A percentile compares a stretch with the other conserved stretches of the same genome.
These are phyloP conservation scores for Polygonum aviculare DNA, from an alignment of 148 eudicot genomes.

Conservation along the genomic window DNA sequence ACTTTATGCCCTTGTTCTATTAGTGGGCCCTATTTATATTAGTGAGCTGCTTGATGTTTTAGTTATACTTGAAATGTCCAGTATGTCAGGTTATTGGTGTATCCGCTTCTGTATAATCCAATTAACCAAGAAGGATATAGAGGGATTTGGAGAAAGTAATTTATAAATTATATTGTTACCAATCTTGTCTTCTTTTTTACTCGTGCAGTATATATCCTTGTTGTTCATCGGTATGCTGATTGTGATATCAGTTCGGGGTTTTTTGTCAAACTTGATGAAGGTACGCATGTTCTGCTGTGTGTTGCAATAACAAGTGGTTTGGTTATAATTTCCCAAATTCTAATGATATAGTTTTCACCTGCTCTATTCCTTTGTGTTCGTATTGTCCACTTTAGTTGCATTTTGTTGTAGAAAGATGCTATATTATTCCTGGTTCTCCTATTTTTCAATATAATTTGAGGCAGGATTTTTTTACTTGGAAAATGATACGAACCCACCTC, in stretches of 20 bases:
- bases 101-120: not conserved
- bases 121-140: not conserved
- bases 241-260: conserved; percentile 89
- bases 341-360: not conserved
- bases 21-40: not conserved
- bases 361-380: not conserved
- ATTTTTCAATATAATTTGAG: not conserved
- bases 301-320: not conserved
- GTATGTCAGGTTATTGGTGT: not conserved
- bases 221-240: conserved; percentile 91
- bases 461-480: not conserved
- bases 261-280: conserved; percentile 89
- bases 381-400: not conserved
- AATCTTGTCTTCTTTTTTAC: not conserved
- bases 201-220: conserved; percentile 85
- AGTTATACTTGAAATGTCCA: not conserved
- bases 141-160: not conserved
- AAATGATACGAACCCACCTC: not conserved
- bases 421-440: not conserved
- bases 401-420: not conserved
- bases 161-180: not conserved
- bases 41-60: not conserved
- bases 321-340: not conserved
- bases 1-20: not conserved
- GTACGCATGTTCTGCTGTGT: conserved; percentile 23